phyloP scores from a whole-genome alignment of 139 green algal genomes.

The Mesotaenium endlicherianum region DNA sequence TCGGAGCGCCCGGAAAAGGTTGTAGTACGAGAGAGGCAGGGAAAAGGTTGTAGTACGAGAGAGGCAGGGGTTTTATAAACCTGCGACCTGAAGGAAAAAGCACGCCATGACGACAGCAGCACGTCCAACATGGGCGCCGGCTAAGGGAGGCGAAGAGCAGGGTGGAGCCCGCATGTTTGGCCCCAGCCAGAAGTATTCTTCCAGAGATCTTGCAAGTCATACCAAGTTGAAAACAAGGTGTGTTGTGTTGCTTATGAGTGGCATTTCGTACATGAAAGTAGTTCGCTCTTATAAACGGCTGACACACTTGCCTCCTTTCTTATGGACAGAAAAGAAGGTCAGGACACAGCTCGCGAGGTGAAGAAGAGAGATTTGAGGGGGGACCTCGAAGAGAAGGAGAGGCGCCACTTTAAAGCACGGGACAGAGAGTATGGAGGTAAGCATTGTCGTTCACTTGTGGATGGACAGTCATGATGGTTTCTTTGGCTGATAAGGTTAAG shows the following conservation, averaged over 20 bases:
- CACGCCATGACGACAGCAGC: constrained; percentile 58
- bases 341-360: constrained; percentile 48
- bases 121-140: constrained; percentile 59
- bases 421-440: constrained; percentile 21
- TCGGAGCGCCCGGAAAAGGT: too few relatives aligned
- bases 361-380: constrained; percentile 31
- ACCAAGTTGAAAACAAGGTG: constrained; percentile 55
- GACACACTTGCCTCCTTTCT: not conserved
- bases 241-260: not conserved
- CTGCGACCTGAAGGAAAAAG: not conserved
- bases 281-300: not conserved
- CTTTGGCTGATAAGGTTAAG: too few relatives aligned
- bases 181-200: constrained; percentile 51
- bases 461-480: too few relatives aligned
- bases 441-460: too few relatives aligned
- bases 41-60: too few relatives aligned
- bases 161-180: constrained; percentile 56
- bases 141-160: constrained; percentile 59
- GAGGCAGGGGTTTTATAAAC: too few relatives aligned
- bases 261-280: not conserved
- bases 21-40: too few relatives aligned
- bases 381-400: constrained; percentile 52
- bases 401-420: constrained; percentile 16
- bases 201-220: constrained; percentile 48
- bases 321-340: constrained; percentile 11